phyloP scores from a whole-genome alignment of 2,329 filamentous ascomycete genomes.

The Ophiostoma piceae region DNA sequence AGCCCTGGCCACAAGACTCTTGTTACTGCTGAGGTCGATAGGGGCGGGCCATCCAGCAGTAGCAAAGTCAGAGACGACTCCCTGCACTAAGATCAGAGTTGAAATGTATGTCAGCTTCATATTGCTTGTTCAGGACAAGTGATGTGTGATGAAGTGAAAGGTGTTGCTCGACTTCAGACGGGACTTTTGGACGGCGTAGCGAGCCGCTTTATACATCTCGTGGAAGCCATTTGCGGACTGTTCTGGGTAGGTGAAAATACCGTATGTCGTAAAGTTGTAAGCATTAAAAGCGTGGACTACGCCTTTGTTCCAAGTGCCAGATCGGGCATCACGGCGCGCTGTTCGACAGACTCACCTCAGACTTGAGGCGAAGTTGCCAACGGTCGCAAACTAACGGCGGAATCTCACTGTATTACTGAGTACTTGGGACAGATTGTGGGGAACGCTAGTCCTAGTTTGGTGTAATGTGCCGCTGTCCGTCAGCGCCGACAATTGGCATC shows the following conservation, averaged over 20 bases:
- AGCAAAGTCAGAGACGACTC: background rate
- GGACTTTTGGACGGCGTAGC: background rate
- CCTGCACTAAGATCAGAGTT: background rate
- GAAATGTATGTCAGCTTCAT: background rate
- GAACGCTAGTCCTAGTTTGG: background rate
- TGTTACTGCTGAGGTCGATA: background rate
- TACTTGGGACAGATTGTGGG: background rate
- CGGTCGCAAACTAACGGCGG: background rate
- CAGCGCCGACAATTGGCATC: background rate
- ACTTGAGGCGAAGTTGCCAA: background rate
- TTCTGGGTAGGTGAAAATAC: background rate
- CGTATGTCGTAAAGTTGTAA: background rate
- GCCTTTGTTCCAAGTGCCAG: background rate
- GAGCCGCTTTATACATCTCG: background rate
- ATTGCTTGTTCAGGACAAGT: background rate
- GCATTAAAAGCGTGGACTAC: background rate
- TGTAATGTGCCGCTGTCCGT: constrained; percentile 6
- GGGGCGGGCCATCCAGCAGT: background rate
- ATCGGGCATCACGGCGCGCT: constrained; percentile 4
- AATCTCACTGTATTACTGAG: background rate
- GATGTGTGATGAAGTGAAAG: background rate
- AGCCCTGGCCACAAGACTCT: background rate
- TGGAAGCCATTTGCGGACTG: background rate
- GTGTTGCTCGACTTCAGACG: background rate
- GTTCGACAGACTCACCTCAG: background rate